Conservation (phyloP, 768 basidiomycete genomes). For the Antrodiella citrinella region DNA sequence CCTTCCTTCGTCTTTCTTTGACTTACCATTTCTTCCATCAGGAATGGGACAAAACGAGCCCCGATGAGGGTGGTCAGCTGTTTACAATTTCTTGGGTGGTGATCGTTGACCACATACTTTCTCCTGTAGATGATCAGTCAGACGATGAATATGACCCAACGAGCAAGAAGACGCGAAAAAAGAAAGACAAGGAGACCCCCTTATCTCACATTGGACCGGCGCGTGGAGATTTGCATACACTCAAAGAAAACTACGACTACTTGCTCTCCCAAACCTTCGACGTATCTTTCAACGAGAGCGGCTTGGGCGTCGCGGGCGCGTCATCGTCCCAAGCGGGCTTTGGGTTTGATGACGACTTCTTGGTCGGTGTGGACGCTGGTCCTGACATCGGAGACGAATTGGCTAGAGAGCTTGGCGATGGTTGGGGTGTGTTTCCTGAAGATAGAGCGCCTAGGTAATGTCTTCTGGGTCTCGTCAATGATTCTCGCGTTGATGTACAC, state of each 20-base stretch:
- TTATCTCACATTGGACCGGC: slow-evolving; percentile 32
- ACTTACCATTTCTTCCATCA: slow-evolving; percentile 16
- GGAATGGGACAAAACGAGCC: not conserved
- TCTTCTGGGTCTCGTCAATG: no score
- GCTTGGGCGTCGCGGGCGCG: slow-evolving; percentile 22
- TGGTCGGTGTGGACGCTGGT: slow-evolving; percentile 52
- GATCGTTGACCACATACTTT: no score
- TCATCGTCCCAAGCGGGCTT: slow-evolving; percentile 51
- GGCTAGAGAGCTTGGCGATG: slow-evolving; percentile 65
- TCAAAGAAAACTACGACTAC: slow-evolving; percentile 65
- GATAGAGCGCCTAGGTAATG: no score
- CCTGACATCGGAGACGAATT: slow-evolving; percentile 66
- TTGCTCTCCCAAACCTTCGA: slow-evolving; percentile 62
- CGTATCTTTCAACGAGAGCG: slow-evolving; percentile 37
- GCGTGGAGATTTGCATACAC: slow-evolving; percentile 50
- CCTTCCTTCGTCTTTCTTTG: no score
- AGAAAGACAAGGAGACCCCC: slow-evolving; percentile 21
- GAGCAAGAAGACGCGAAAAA: slow-evolving; percentile 18
- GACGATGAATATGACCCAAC: slow-evolving; percentile 48
- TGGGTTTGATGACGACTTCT: slow-evolving; percentile 43
- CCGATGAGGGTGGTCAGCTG: not conserved
- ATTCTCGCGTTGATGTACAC: no score
- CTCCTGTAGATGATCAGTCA: slow-evolving; percentile 15
- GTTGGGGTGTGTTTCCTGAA: slow-evolving; percentile 40
- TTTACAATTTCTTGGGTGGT: no score